Percentiles rank a stretch among this genome's conserved stretches.
These are phyloP conservation scores for Macroventuria anomochaeta DNA, from an alignment of 2,329 filamentous ascomycete genomes.

Conservation along the genomic window DNA sequence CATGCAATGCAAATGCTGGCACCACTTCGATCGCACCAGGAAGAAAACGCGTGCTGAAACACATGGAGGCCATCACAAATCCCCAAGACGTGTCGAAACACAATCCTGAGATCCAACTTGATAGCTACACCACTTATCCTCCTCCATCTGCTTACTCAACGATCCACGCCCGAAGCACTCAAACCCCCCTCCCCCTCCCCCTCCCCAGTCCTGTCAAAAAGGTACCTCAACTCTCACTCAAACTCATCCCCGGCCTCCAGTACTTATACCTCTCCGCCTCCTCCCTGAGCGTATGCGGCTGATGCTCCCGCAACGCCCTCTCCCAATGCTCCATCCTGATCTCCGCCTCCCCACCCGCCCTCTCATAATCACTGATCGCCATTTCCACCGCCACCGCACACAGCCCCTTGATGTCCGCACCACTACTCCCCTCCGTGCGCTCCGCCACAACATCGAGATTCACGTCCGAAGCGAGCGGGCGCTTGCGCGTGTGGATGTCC, in stretches of 20 bases:
- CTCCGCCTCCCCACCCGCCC: slow-evolving; percentile 29
- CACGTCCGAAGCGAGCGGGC: slow-evolving; percentile 68
- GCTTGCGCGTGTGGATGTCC: slow-evolving; percentile 67
- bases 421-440: slow-evolving; percentile 78
- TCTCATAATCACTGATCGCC: slow-evolving; percentile 43
- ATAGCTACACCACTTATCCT: too few relatives aligned
- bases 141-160: too few relatives aligned
- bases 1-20: too few relatives aligned
- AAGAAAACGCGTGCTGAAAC: too few relatives aligned
- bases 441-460: slow-evolving; percentile 68
- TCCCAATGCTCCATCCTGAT: slow-evolving; percentile 58
- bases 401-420: slow-evolving; percentile 77
- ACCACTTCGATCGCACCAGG: too few relatives aligned
- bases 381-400: slow-evolving; percentile 51
- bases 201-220: too few relatives aligned
- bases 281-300: slow-evolving; percentile 50
- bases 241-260: slow-evolving; percentile 44
- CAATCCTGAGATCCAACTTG: too few relatives aligned
- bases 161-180: too few relatives aligned
- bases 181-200: background rate
- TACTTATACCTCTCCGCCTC: slow-evolving; percentile 54
- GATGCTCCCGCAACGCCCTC: slow-evolving; percentile 51
- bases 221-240: too few relatives aligned
- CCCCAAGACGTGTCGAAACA: too few relatives aligned
- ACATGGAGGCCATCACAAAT: too few relatives aligned